These are phyloP conservation scores for Cymodocea nodosa DNA, from an alignment of 116 monocot genomes.

Conservation along the genomic window DNA sequence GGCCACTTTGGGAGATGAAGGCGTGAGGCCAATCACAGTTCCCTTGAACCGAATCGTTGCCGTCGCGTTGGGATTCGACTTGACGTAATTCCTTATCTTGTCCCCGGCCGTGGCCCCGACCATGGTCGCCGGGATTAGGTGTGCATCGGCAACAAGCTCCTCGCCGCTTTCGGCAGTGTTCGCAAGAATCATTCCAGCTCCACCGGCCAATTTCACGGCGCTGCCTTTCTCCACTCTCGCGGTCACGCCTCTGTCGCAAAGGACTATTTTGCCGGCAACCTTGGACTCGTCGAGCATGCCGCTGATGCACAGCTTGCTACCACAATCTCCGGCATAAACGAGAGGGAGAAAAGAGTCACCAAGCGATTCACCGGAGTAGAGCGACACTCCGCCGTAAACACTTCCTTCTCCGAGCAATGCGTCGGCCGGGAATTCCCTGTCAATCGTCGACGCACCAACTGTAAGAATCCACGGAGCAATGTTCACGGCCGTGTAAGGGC, in stretches of 20 bases:
- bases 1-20: conserved; percentile 61
- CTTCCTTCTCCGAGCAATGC: conserved; percentile 54
- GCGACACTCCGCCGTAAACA: conserved; percentile 41
- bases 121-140: conserved; percentile 84
- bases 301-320: conserved; percentile 35
- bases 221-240: conserved; percentile 77
- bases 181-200: conserved; percentile 76
- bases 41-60: conserved; percentile 59
- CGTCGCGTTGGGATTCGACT: conserved; percentile 24
- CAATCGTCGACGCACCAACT: conserved; percentile 79
- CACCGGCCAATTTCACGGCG: conserved; percentile 84
- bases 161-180: conserved; percentile 66
- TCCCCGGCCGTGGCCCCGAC: conserved; percentile 49
- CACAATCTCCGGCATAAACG: conserved; percentile 44
- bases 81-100: conserved; percentile 48
- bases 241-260: conserved; percentile 69
- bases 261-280: conserved; percentile 70
- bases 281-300: conserved; percentile 29
- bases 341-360: conserved; percentile 22
- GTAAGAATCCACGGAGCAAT: conserved; percentile 93
- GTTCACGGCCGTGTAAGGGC: conserved; percentile 45
- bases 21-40: conserved; percentile 42
- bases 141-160: conserved; percentile 77
- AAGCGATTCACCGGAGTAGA: conserved; percentile 43
- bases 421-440: conserved; percentile 71